Base-by-base conservation (phyloP, 805 yeast genomes). In the Yamadazyma scolyti region DNA sequence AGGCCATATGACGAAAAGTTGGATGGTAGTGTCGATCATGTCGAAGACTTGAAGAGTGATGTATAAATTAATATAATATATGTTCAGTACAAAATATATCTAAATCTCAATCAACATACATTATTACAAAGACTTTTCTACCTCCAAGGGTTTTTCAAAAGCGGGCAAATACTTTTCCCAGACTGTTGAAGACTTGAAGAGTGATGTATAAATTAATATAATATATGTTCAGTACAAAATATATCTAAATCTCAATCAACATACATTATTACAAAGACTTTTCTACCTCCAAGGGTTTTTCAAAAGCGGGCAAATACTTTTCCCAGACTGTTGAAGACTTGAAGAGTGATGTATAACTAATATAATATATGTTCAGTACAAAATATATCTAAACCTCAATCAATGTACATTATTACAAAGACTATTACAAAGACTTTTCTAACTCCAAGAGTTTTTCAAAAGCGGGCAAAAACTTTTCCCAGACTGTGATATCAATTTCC, bases 401-500 rank as follows among this genome's bases (percentile, higher is more conserved):
- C n/a, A n/a, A n/a, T n/a, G n/a, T n/a, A n/a, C n/a, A n/a, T n/a
- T n/a, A n/a, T n/a, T n/a, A 19, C 21, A 11, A 9, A 23, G 9
- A n/a, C n/a, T n/a, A 27, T 25, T 33, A 33, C 23, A 33, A 37
- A 25, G 31, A 25, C 8, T 38, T 28, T 33, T 39, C 43, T 12
- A 39, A 16, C 16, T 25, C 33, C 6, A 39, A 20, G 18, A 39
- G 28, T 24, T 39, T 24, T 6, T 37, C 16, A 22, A 37, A 40
- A 9, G 14, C 34, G 4, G 41, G 41, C 13, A 37, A 30, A 23
- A 33, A 37, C 31, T 34, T 30, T 20, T 42, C 25, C 46, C 46
- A 42, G 5, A 33, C 44, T 15, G 12, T 12, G 13, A 28, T 11
- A 27, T 34, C 40, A 16, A 42, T 39, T 6, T 58, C 65, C 34